A percentile compares a stretch with the other conserved stretches of the same genome.
Evolutionary conservation across 495 filamentous ascomycete species (phyloP).

Genomic region (Xylaria castorea): DNA sequence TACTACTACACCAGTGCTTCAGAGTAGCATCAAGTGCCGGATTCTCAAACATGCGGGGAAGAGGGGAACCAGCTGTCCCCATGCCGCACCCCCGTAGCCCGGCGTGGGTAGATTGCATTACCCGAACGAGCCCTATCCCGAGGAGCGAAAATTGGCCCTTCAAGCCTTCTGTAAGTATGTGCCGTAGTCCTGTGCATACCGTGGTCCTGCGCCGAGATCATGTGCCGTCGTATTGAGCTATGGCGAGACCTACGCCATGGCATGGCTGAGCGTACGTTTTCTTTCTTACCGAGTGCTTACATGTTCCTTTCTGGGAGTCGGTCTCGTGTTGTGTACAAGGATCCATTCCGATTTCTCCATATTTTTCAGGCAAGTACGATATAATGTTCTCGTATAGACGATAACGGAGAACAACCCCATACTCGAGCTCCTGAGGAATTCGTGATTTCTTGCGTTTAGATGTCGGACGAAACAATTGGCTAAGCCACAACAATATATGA

Average conservation of each 20-base stretch:
- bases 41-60: constrained; percentile 20
- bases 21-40: constrained; percentile 14
- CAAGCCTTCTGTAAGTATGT: not conserved
- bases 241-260: not conserved
- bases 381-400: not conserved
- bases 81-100: constrained; percentile 8
- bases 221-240: not conserved
- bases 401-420: not conserved
- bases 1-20: not conserved
- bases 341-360: not conserved
- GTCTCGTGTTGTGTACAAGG: not conserved
- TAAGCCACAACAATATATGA: not conserved
- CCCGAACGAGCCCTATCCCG: not conserved
- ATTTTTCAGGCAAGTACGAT: not conserved
- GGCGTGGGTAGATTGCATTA: not conserved
- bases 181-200: constrained; percentile 10
- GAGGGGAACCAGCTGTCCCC: not conserved
- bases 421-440: not conserved
- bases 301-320: not conserved
- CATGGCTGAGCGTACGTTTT: not conserved
- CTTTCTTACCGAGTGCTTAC: not conserved
- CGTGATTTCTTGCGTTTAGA: not conserved
- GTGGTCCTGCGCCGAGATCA: not conserved
- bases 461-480: not conserved
- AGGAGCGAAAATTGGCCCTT: not conserved